phyloP scores from a whole-genome alignment of 1,284 basidiomycete species.

The Naganishia sp. region DNA sequence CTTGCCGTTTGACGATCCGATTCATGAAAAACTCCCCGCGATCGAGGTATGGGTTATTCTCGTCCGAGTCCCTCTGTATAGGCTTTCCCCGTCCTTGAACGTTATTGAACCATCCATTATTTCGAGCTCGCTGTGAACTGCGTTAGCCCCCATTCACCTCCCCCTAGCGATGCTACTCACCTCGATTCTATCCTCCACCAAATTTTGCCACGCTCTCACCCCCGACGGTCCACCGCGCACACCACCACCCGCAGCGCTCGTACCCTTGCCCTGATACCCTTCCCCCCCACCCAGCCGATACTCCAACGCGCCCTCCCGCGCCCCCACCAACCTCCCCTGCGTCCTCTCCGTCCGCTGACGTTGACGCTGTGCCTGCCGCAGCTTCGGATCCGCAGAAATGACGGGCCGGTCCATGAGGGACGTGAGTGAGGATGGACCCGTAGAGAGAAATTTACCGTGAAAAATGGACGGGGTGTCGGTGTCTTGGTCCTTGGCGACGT shows the following conservation, averaged over 20 bases:
- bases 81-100: constrained; percentile 76
- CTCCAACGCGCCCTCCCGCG: constrained; percentile 72
- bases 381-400: constrained; percentile 34
- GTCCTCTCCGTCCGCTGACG: constrained; percentile 60
- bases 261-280: constrained; percentile 58
- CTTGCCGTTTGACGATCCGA: constrained; percentile 79
- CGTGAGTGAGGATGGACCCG: constrained; percentile 41
- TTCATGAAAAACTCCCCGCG: constrained; percentile 74
- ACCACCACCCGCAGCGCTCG: constrained; percentile 48
- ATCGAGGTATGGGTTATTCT: constrained; percentile 76
- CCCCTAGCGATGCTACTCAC: constrained; percentile 51
- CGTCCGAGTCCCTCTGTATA: constrained; percentile 62
- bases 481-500: constrained; percentile 62
- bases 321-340: constrained; percentile 64
- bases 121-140: constrained; percentile 42
- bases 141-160: neutral
- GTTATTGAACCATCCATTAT: constrained; percentile 69
- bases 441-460: constrained; percentile 47
- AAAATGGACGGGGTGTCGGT: constrained; percentile 42
- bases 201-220: constrained; percentile 70
- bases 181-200: constrained; percentile 79
- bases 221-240: constrained; percentile 50
- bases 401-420: constrained; percentile 32
- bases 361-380: constrained; percentile 53
- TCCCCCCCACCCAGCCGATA: constrained; percentile 59